phyloP scores from a whole-genome alignment of 176 grass and related monocot genomes.

The Carex kokanica region DNA sequence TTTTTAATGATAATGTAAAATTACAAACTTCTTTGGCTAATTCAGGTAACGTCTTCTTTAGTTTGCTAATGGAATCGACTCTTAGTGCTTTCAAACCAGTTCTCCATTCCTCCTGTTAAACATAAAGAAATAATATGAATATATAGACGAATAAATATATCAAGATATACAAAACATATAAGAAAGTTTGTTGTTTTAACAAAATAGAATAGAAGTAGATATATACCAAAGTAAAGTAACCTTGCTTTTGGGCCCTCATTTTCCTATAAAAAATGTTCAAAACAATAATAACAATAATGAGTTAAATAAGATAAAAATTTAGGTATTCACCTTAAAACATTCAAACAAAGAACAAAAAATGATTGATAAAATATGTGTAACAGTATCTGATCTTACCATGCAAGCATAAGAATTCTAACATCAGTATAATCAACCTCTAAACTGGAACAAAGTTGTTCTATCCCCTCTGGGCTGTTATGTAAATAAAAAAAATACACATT shows the following conservation, averaged over 20 bases:
- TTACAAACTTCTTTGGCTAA: constrained; percentile 79
- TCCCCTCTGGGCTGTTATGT: constrained; percentile 84
- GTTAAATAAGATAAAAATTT: neutral
- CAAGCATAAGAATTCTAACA: constrained; percentile 98
- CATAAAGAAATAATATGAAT: neutral
- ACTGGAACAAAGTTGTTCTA: constrained; percentile 79
- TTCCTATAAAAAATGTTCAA: constrained; percentile 52
- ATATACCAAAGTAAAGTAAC: constrained; percentile 89
- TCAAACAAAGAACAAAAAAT: neutral
- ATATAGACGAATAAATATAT: constrained; percentile 14
- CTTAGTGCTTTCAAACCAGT: constrained; percentile 79
- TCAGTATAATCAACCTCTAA: constrained; percentile 92
- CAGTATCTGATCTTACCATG: constrained; percentile 51
- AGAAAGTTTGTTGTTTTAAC: neutral
- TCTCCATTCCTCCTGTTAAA: constrained; percentile 90
- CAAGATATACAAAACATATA: neutral
- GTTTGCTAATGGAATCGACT: constrained; percentile 81
- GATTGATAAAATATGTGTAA: neutral
- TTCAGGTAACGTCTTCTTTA: constrained; percentile 94
- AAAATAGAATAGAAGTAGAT: constrained; percentile 4
- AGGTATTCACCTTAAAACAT: neutral
- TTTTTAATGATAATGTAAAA: constrained; percentile 35
- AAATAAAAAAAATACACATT: neutral
- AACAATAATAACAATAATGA: constrained; percentile 16
- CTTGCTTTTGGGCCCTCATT: constrained; percentile 96